These are phyloP conservation scores for Trypanosoma melophagium DNA, from an alignment of 208 protist genomes.

Conservation along the genomic window DNA sequence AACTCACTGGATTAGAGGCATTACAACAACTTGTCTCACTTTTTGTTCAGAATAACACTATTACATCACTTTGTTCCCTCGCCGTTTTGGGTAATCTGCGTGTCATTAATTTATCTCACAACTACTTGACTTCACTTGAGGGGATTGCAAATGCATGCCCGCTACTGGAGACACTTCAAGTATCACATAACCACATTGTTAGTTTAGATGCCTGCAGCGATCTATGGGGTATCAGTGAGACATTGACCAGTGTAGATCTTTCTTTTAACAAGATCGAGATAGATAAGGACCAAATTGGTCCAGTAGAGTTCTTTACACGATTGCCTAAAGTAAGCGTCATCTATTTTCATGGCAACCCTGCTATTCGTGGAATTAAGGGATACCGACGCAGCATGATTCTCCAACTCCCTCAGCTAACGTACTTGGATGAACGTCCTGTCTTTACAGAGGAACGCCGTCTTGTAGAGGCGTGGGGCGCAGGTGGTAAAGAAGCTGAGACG, in stretches of 20 bases:
- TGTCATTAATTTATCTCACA: slow-evolving; percentile 80
- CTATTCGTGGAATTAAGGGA: slow-evolving; percentile 58
- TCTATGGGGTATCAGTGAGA: slow-evolving; percentile 60
- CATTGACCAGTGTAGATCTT: slow-evolving; percentile 91
- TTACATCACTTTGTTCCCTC: slow-evolving; percentile 62
- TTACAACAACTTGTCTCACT: slow-evolving; percentile 79
- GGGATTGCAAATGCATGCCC: slow-evolving; percentile 31
- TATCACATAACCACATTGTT: slow-evolving; percentile 52
- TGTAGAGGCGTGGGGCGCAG: slow-evolving; percentile 76
- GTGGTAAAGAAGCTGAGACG: slow-evolving; percentile 67
- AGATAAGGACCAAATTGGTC: slow-evolving; percentile 35
- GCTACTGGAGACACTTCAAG: slow-evolving; percentile 51
- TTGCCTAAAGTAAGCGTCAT: slow-evolving; percentile 88
- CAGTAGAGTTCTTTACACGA: slow-evolving; percentile 54
- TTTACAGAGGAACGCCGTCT: slow-evolving; percentile 85
- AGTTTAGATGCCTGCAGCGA: slow-evolving; percentile 58
- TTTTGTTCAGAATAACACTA: slow-evolving; percentile 94
- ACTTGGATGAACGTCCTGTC: slow-evolving; percentile 88
- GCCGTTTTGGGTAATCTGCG: slow-evolving; percentile 63
- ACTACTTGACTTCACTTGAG: slow-evolving; percentile 54
- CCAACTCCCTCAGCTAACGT: slow-evolving; percentile 71
- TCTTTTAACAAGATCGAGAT: slow-evolving; percentile 88
- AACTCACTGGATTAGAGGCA: slow-evolving; percentile 77
- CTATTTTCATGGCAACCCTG: slow-evolving; percentile 86
- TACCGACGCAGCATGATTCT: slow-evolving; percentile 91